Evolutionary conservation across 495 filamentous ascomycete genomes (phyloP), one percentile per base, ranked within the genome.

Genomic region (Pseudotulostoma volvatum): DNA sequence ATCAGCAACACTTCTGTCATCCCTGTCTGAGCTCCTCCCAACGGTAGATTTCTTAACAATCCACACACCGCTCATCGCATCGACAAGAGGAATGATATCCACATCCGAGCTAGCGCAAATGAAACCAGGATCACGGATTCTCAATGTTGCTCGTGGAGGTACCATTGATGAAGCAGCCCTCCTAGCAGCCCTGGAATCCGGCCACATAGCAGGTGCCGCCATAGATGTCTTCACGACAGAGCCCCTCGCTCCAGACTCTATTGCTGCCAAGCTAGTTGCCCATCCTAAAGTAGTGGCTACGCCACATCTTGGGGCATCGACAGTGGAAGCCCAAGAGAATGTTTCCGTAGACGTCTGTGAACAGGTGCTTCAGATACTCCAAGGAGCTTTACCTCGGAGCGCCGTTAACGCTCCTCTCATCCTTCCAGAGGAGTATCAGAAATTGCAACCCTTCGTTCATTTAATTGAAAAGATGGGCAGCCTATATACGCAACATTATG

Each of bases 241-340:
- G 53, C 81, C 81, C 14, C 75, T 74, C 4, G 36, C 30, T 15
- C 15, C 44, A 4, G 67, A 63, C 20, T 67, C 68, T 16, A 49
- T 67, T 3, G 72, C 77, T 1, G 61, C 60, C 34, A 59, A 58
- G 35, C 54, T 83, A 17, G 67, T 74, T 35, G 58, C 56, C 1
- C 78, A 84, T 44, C 71, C 70, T 3, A 71, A 67, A 40, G 76
- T 78, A 3, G 71, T 81, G 16, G 71, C 68, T 4, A 84, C 79
- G 28, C 79, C 79, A 7, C 79, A 84, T 56, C 66, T 84, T 1
- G 79, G 79, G 3, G 79, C 79, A 7, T 76, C 70, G 9, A 84
- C 78, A 1, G 65, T 77, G n/a, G 79, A 84, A 60, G 79, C 79
- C 0, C 78, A 82, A 55, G 78, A 84, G 52, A 81, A 80, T 47